These are phyloP conservation scores for Picea glauca DNA, from an alignment of 75 land plant genomes.

Conservation along the genomic window DNA sequence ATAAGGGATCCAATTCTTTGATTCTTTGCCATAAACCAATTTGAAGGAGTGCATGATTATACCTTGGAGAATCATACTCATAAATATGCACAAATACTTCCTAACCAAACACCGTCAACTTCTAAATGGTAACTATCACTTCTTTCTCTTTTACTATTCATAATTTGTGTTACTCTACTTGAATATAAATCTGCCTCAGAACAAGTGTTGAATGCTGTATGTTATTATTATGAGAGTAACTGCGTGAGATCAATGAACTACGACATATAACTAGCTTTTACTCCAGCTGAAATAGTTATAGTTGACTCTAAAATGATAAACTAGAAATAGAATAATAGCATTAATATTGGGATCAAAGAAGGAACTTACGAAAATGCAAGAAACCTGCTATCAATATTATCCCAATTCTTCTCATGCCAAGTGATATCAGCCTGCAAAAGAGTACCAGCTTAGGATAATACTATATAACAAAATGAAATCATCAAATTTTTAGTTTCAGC, in stretches of 20 bases:
- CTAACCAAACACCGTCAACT: too few species aligned
- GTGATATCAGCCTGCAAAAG: conserved; percentile 69
- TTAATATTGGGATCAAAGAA: not conserved
- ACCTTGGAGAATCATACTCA: not conserved
- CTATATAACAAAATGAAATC: not conserved
- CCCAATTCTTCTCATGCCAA: conserved; percentile 96
- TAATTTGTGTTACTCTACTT: not conserved
- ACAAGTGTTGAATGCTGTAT: not conserved
- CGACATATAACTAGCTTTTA: not conserved
- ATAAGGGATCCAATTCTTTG: too few species aligned
- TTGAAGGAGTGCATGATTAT: not conserved
- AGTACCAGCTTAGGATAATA: not conserved
- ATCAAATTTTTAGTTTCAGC: too few species aligned
- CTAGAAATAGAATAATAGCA: not conserved
- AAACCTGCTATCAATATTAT: conserved; percentile 74
- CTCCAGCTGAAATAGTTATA: not conserved
- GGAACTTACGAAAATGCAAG: conserved; percentile 87
- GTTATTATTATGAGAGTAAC: not conserved
- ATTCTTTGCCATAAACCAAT: not conserved
- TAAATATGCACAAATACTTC: not conserved
- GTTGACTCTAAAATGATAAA: not conserved
- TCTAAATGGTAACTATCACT: not conserved
- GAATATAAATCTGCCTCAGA: not conserved
- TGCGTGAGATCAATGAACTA: not conserved
- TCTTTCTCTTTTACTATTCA: not conserved